Conservation (phyloP, 495 filamentous ascomycete species). For the Achaetomiella virescens region DNA sequence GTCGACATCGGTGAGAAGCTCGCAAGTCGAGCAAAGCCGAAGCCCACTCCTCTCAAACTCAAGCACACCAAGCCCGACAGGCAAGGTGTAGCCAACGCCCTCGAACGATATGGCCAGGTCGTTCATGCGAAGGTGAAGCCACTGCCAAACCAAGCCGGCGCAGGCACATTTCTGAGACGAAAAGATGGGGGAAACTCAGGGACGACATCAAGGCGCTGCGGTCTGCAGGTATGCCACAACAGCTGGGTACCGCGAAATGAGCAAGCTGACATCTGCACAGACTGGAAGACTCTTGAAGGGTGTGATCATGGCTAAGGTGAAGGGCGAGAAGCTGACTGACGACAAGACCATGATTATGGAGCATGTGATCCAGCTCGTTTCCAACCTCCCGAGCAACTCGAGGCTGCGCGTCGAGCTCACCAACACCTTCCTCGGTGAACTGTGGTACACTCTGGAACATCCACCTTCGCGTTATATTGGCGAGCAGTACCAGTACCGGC, state of each 20-base stretch:
- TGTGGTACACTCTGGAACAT: constrained; percentile 60
- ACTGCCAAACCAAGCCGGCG: constrained; percentile 58
- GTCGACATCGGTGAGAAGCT: constrained; percentile 15
- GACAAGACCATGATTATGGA: constrained; percentile 83
- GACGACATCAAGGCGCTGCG: constrained; percentile 56
- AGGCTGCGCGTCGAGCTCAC: constrained; percentile 59
- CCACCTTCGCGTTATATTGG: constrained; percentile 54
- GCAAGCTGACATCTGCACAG: constrained; percentile 18
- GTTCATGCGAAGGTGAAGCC: constrained; percentile 60
- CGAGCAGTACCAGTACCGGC: constrained; percentile 59
- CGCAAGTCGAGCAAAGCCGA: constrained; percentile 22
- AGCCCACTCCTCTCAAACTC: constrained; percentile 13
- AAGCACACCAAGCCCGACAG: constrained; percentile 27
- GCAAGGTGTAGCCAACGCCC: constrained; percentile 43
- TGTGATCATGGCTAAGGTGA: constrained; percentile 34
- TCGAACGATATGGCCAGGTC: constrained; percentile 57
- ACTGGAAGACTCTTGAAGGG: constrained; percentile 36
- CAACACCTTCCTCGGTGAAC: constrained; percentile 60
- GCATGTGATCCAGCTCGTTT: constrained; percentile 67
- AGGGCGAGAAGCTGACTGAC: constrained; percentile 50
- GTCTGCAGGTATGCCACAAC: constrained; percentile 27
- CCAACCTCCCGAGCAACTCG: constrained; percentile 56
- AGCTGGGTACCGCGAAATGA: no score
- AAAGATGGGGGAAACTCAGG: constrained; percentile 48
- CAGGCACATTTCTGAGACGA: constrained; percentile 44